Conservation (phyloP, 2,329 filamentous ascomycete genomes). For the Aureobasidium pullulans region DNA sequence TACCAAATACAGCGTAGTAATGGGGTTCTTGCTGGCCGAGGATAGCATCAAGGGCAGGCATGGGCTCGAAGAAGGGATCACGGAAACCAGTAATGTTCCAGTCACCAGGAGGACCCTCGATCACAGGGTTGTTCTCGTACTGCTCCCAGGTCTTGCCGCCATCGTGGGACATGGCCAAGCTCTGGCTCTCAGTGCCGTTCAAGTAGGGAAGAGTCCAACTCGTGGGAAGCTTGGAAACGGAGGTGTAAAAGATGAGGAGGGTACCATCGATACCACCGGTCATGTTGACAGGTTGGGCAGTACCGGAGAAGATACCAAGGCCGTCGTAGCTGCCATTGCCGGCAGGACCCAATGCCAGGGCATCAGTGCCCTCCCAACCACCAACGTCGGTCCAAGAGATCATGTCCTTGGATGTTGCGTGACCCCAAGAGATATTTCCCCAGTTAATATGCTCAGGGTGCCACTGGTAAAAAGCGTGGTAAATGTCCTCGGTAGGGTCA, state of each 20-base stretch:
- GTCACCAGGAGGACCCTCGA: conserved; percentile 34
- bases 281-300: conserved; percentile 42
- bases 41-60: conserved; percentile 31
- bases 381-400: conserved; percentile 39
- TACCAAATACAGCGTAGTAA: conserved; percentile 40
- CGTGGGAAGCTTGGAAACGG: conserved; percentile 39
- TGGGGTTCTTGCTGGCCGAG: conserved; percentile 36
- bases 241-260: conserved; percentile 42
- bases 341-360: conserved; percentile 33
- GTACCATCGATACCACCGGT: conserved; percentile 40
- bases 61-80: conserved; percentile 30
- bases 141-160: conserved; percentile 42
- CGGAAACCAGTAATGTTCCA: conserved; percentile 40
- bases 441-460: conserved; percentile 41
- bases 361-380: conserved; percentile 39
- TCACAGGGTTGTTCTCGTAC: conserved; percentile 40
- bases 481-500: conserved; percentile 39
- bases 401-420: conserved; percentile 45
- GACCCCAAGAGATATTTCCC: conserved; percentile 45
- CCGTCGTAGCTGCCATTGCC: conserved; percentile 41
- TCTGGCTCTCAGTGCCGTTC: conserved; percentile 39
- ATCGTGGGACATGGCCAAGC: conserved; percentile 38
- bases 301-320: conserved; percentile 48
- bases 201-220: conserved; percentile 39
- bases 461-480: conserved; percentile 50